Evolutionary conservation across 768 basidiomycete species (phyloP).

Genomic region (Russula earlei): DNA sequence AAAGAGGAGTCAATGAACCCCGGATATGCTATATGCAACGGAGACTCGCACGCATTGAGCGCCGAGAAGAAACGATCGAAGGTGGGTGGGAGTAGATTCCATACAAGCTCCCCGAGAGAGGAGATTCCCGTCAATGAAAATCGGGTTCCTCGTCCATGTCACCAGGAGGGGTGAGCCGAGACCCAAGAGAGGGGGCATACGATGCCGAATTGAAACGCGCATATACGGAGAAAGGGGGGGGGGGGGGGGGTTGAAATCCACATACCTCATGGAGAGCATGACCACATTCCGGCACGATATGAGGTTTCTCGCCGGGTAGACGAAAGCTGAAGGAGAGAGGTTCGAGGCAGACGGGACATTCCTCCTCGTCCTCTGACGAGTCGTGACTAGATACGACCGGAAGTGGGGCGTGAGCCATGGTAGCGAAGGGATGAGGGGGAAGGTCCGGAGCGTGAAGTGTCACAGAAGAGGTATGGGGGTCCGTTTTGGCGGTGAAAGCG

Average conservation of each 20-base stretch:
- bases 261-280: slow-evolving; percentile 91
- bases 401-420: slow-evolving; percentile 54
- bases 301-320: slow-evolving; percentile 92
- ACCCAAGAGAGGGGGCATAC: neutral
- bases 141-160: neutral
- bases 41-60: neutral
- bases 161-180: neutral
- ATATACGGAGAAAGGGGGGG: neutral
- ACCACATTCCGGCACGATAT: slow-evolving; percentile 94
- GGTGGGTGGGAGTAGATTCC: neutral
- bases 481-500: slow-evolving; percentile 21
- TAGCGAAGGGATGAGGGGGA: slow-evolving; percentile 42
- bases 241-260: slow-evolving; percentile 4
- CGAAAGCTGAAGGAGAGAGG: slow-evolving; percentile 88
- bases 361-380: slow-evolving; percentile 66
- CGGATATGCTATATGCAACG: neutral
- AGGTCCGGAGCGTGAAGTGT: slow-evolving; percentile 21
- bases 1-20: neutral
- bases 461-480: slow-evolving; percentile 30
- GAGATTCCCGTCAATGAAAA: neutral
- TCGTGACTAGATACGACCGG: slow-evolving; percentile 66
- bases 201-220: slow-evolving; percentile 5
- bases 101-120: neutral
- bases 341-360: slow-evolving; percentile 95
- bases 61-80: neutral